Base-by-base conservation (phyloP, 345 rosid genomes). In the Tarenaya hassleriana region DNA sequence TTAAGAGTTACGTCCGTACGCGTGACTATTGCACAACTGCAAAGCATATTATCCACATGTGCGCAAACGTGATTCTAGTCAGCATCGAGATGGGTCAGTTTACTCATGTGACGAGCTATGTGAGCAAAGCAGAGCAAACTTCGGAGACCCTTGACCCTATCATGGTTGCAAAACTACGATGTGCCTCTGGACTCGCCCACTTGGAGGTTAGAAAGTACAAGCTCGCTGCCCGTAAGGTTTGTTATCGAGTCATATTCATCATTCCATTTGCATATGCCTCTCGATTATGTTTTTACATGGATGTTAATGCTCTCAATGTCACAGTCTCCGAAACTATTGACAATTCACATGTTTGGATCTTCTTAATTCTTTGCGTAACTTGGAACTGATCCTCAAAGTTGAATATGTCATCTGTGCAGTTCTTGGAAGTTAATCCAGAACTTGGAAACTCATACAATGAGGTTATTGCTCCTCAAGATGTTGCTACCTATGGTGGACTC, bases 31-130 rank as follows among this genome's bases (percentile, higher is more conserved):
- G 99, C 75, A 94, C 97, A 1, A 94, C 99, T 3, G 77, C 89
- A 5, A 88, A 88, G 77, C 99, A 94, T 57, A 79, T 88, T 17
- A 76, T 76, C 63, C 83, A 90, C 63, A 94, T 83, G 99, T 94
- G 99, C 62, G 73, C 86, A 95, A 81, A 83, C 63, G 79, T 94
- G 1, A 94, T 94, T 69, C 85, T 88, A 35, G 97, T 86, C 38
- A 94, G 97, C 67, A 88, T 94, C 47, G 99, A 86, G 78, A 88
- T 84, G 97, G 92, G 97, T 34, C 99, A 94, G 53, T 86, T 94
- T 60, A 63, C 79, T 63, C 99, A 88, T 58, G 99, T 88, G 37
- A 77, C 95, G 24, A 94, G 92, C 74, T 86, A 94, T 41, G 92
- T 82, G 38, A 77, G 80, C 74, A 88, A 88, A 70, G 99, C 95